Base-by-base conservation (phyloP, 352 stramenopile species). In the Phytophthora pistaciae region DNA sequence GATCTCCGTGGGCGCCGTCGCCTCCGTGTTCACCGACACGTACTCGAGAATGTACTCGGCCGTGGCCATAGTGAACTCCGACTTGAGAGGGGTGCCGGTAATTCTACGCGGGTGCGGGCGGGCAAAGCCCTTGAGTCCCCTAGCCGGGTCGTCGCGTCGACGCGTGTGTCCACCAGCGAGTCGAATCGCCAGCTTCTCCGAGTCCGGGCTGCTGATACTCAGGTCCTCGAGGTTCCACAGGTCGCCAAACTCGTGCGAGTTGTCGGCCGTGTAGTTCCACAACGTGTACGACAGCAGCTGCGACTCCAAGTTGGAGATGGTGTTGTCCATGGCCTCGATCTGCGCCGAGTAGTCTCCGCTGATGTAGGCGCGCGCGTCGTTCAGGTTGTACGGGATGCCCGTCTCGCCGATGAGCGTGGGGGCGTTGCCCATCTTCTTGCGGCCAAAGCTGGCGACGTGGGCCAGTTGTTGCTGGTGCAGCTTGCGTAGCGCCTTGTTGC, bases 181-280 rank as follows among this genome's bases (percentile, higher is more conserved):
- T 36, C 70, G 70, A 48, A 68, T 56, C 18, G 59, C 70, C 42
- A 77, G 27, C 10, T 48, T 50, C 46, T 77, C 70, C 9, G 70
- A 77, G 53, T 70, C 77, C 29, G 76, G 59, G 57, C 84, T 94
- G 58, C 92, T 91, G 50, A 97, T 78, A 57, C 86, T 94, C 59
- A 96, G 66, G 57, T 97, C 90, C 49, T 97, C 90, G 14, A 88
- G 62, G 72, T 97, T 97, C 89, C 90, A 94, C 58, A 80, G 50
- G 49, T 96, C 89, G 50, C 88, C 88, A 38, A 83, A 92, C 42
- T 77, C 50, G 72, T 97, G 83, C 46, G 59, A 81, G 67, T 97
- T 96, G 44, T 86, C 73, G 3, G 87, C 70, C 21, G 87, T 84
- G 78, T 98, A 98, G 63, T 88, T 95, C 92, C 91, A 98, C 49